phyloP scores from a whole-genome alignment of 768 basidiomycete genomes.

The Tylopilus intermedius region DNA sequence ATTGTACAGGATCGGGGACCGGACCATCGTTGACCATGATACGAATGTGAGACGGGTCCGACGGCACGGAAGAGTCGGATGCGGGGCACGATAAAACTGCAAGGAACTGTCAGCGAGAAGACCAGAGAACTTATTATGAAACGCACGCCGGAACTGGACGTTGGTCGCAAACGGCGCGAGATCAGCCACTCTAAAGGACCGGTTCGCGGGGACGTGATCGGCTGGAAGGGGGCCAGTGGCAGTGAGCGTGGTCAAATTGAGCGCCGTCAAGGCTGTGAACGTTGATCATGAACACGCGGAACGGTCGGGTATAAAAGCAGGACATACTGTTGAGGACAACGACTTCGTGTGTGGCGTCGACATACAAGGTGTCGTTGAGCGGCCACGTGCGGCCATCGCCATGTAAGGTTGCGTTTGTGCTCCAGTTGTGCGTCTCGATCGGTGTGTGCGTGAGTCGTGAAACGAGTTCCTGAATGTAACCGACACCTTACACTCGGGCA shows the following conservation, averaged over 20 bases:
- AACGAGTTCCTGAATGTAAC: conserved; percentile 78
- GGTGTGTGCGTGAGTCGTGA: conserved; percentile 77
- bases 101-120: neutral
- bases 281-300: neutral
- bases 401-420: conserved; percentile 80
- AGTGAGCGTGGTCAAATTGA: conserved; percentile 76
- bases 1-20: conserved; percentile 78
- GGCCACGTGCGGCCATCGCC: conserved; percentile 67
- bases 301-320: neutral
- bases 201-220: conserved; percentile 60
- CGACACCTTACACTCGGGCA: conserved; percentile 69
- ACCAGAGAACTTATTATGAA: conserved; percentile 17
- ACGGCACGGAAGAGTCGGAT: neutral
- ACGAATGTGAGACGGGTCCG: conserved; percentile 55
- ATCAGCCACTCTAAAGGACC: conserved; percentile 69
- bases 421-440: conserved; percentile 66
- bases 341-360: conserved; percentile 91
- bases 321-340: conserved; percentile 74
- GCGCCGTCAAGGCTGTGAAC: conserved; percentile 66
- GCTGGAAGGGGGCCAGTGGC: conserved; percentile 68
- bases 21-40: conserved; percentile 87
- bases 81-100: conserved; percentile 57
- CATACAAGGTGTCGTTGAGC: conserved; percentile 66
- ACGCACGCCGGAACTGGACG: conserved; percentile 77
- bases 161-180: conserved; percentile 87